Percentiles rank a stretch among this genome's conserved stretches.
phyloP scores from a whole-genome alignment of 805 yeast species.

The Suhomyces sp. region DNA sequence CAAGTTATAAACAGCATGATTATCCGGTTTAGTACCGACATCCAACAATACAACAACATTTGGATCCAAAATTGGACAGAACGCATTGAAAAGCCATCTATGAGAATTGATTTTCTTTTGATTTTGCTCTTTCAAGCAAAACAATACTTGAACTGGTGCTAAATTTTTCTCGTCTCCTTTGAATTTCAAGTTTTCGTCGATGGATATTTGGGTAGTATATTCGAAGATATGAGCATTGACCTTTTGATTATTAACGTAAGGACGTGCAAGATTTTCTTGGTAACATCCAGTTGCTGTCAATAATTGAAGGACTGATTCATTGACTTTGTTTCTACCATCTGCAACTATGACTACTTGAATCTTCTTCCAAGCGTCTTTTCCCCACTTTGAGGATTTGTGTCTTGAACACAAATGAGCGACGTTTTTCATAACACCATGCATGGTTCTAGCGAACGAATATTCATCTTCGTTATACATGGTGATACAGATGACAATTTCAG shows the following conservation, averaged over 20 bases:
- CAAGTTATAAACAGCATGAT: conserved; percentile 80
- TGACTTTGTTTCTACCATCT: conserved; percentile 90
- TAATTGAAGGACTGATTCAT: conserved; percentile 79
- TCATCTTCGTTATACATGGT: conserved; percentile 99
- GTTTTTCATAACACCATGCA: conserved; percentile 92
- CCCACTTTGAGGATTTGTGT: conserved; percentile 85
- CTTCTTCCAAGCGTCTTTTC: conserved; percentile 95
- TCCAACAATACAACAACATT: conserved; percentile 85
- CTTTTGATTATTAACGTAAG: conserved; percentile 84
- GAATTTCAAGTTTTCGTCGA: conserved; percentile 84
- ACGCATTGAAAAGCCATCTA: conserved; percentile 94
- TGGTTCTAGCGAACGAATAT: conserved; percentile 80
- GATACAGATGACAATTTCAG: conserved; percentile 86
- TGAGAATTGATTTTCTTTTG: conserved; percentile 95
- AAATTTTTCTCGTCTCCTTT: conserved; percentile 86
- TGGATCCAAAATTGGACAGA: conserved; percentile 89
- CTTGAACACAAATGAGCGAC: conserved; percentile 84
- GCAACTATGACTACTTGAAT: conserved; percentile 87
- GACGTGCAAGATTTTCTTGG: conserved; percentile 96
- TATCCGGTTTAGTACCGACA: conserved; percentile 97
- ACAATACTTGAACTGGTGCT: conserved; percentile 91
- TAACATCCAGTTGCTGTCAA: conserved; percentile 94
- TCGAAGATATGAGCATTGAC: conserved; percentile 95
- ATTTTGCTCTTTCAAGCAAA: conserved; percentile 89
- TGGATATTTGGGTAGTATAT: conserved; percentile 91